Conservation (phyloP, 768 basidiomycete genomes). For the Collybiopsis confluens region DNA sequence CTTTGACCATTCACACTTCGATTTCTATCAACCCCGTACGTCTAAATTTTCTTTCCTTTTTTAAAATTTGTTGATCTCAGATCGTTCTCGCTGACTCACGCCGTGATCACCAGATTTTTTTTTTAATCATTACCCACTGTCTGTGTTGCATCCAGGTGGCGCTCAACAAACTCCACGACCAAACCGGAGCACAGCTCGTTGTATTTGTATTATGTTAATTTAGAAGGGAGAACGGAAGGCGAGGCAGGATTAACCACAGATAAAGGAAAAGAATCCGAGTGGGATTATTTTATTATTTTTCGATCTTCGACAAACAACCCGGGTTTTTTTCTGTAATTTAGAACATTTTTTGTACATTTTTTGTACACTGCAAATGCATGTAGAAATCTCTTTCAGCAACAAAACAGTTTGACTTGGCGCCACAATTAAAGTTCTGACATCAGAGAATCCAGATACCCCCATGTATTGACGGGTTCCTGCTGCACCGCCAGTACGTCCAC, state of each 20-base stretch:
- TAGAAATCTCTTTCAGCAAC: too few relatives aligned
- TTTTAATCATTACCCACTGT: neutral
- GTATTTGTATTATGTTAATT: too few relatives aligned
- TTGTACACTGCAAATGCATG: neutral
- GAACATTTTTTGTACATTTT: neutral
- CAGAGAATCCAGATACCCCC: too few relatives aligned
- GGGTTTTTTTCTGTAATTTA: neutral
- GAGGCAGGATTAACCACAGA: neutral
- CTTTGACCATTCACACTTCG: neutral
- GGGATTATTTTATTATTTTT: conserved; percentile 8
- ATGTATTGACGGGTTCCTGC: too few relatives aligned
- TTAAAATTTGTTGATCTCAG: too few relatives aligned
- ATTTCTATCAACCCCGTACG: conserved; percentile 1
- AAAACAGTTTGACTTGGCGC: too few relatives aligned
- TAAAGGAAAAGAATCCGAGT: neutral
- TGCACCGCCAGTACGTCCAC: too few relatives aligned
- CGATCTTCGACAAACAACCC: neutral
- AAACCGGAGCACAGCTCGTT: too few relatives aligned
- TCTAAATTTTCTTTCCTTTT: neutral
- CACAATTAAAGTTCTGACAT: too few relatives aligned
- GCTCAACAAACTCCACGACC: neutral
- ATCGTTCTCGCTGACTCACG: neutral
- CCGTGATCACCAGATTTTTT: neutral
- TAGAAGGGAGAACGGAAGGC: neutral
- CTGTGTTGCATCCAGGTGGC: neutral